Conservation (phyloP, 2,329 filamentous ascomycete species). For the Beauveria rudraprayagi region DNA sequence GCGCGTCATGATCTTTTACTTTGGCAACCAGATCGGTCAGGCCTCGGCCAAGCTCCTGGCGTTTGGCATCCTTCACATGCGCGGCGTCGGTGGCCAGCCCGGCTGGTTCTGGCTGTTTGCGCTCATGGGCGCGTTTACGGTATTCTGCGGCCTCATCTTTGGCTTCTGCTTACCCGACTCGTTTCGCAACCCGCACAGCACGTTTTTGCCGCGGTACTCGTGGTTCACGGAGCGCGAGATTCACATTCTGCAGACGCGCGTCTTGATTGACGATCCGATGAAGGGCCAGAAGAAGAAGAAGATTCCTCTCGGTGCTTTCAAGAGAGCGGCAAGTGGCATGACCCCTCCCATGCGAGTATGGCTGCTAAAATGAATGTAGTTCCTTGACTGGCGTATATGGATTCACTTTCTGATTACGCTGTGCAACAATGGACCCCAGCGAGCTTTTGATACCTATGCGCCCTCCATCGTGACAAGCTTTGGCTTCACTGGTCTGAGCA, state of each 20-base stretch:
- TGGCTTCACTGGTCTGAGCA: conserved; percentile 38
- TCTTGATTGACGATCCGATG: conserved; percentile 35
- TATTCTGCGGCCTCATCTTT: conserved; percentile 33
- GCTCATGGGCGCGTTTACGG: conserved; percentile 45
- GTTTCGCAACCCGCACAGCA: conserved; percentile 33
- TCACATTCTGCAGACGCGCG: conserved; percentile 34
- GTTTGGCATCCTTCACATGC: conserved; percentile 41
- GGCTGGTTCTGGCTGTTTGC: conserved; percentile 53
- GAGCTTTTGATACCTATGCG: conserved; percentile 43
- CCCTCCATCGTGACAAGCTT: conserved; percentile 46
- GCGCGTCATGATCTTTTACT: conserved; percentile 46
- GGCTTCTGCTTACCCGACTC: conserved; percentile 37
- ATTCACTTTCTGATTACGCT: conserved; percentile 43
- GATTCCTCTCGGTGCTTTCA: conserved; percentile 37
- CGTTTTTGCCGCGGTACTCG: conserved; percentile 28
- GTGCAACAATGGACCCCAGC: conserved; percentile 38
- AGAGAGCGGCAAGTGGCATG: conserved; percentile 27
- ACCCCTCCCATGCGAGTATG: too few species aligned
- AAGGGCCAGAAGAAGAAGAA: conserved; percentile 40
- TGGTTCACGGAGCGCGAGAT: conserved; percentile 32
- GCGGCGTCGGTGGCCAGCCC: conserved; percentile 35
- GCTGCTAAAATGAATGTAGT: conserved; percentile 20
- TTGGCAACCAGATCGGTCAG: conserved; percentile 44
- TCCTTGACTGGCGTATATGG: conserved; percentile 44
- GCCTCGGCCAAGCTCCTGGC: conserved; percentile 31